These are phyloP conservation scores for Alternaria sp. DNA, from an alignment of 2,329 filamentous ascomycete genomes.

Conservation along the genomic window DNA sequence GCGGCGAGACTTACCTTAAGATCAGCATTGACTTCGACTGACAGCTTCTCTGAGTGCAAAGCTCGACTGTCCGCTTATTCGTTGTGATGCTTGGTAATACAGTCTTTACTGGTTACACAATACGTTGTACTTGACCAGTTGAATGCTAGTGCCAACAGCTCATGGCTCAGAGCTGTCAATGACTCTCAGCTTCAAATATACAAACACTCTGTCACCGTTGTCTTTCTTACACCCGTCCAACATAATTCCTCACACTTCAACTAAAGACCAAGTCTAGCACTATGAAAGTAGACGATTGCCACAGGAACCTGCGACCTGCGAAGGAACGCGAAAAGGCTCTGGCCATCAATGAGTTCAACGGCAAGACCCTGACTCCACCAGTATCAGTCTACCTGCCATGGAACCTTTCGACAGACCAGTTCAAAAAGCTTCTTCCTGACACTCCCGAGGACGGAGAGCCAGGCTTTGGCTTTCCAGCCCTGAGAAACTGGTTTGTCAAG, in stretches of 20 bases:
- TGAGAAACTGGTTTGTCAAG: slow-evolving; percentile 63
- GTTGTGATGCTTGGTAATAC: not conserved
- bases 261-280: not conserved
- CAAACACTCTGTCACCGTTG: not conserved
- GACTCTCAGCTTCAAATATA: not conserved
- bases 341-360: slow-evolving; percentile 6
- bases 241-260: not conserved
- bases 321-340: not conserved
- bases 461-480: slow-evolving; percentile 58
- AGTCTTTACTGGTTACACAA: not conserved
- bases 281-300: not conserved
- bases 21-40: not conserved
- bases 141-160: not conserved
- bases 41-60: not conserved
- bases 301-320: not conserved
- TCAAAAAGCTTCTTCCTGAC: slow-evolving; percentile 14
- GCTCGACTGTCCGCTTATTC: not conserved
- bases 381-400: slow-evolving; percentile 55
- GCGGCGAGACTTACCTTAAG: not conserved
- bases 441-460: slow-evolving; percentile 4
- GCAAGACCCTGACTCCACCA: slow-evolving; percentile 32
- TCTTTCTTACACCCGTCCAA: not conserved
- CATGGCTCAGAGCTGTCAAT: not conserved
- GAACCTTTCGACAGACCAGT: slow-evolving; percentile 52
- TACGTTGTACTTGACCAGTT: not conserved